These are phyloP conservation scores for Penicillium daleae DNA, from an alignment of 495 filamentous ascomycete genomes.

Conservation along the genomic window DNA sequence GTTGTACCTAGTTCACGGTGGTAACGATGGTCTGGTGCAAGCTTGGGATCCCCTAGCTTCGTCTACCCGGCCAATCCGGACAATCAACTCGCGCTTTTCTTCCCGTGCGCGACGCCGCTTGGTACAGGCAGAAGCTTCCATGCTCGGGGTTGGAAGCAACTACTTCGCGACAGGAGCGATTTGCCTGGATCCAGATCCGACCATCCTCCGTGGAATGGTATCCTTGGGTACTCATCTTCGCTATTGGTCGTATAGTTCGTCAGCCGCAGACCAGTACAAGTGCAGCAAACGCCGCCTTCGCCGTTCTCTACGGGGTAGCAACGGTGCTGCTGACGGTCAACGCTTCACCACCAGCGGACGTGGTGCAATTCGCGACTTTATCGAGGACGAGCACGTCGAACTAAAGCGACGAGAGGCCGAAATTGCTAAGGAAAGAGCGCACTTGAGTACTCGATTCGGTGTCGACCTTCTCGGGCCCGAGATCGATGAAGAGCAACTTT, in stretches of 20 bases:
- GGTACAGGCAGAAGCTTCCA: slow-evolving; percentile 70
- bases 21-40: slow-evolving; percentile 93
- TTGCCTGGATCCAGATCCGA: slow-evolving; percentile 85
- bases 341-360: slow-evolving; percentile 63
- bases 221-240: slow-evolving; percentile 84
- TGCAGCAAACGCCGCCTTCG: slow-evolving; percentile 64
- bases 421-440: slow-evolving; percentile 61
- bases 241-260: slow-evolving; percentile 92
- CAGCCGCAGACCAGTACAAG: slow-evolving; percentile 65
- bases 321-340: slow-evolving; percentile 53
- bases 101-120: slow-evolving; percentile 75
- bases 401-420: slow-evolving; percentile 73
- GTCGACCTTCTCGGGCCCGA: slow-evolving; percentile 72
- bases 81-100: slow-evolving; percentile 86
- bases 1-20: slow-evolving; percentile 87
- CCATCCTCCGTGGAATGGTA: slow-evolving; percentile 86
- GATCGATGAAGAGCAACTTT: slow-evolving; percentile 82
- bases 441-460: slow-evolving; percentile 78
- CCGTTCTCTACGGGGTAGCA: slow-evolving; percentile 61
- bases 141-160: slow-evolving; percentile 70
- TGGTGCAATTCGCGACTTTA: slow-evolving; percentile 73
- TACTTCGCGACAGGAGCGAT: slow-evolving; percentile 84
- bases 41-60: slow-evolving; percentile 96
- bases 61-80: slow-evolving; percentile 75
- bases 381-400: slow-evolving; percentile 79